phyloP scores from a whole-genome alignment of 805 yeast species.

The Saccharomycopsis sp. region DNA sequence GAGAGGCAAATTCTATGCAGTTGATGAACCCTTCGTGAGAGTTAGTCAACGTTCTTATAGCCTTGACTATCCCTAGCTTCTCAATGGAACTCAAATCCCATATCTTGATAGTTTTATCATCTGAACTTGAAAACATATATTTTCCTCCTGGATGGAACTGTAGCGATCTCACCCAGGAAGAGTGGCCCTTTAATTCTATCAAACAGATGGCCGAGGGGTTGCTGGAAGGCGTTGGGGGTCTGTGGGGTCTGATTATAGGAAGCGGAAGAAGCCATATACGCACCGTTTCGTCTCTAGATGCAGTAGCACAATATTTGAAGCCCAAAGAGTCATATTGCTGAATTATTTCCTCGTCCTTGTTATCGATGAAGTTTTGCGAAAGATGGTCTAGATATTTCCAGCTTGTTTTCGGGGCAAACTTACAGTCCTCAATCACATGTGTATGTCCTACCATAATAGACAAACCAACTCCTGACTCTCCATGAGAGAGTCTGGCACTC shows the following conservation, averaged over 20 bases:
- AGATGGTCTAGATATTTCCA: conserved; percentile 43
- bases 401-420: conserved; percentile 52
- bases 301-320: conserved; percentile 67
- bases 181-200: conserved; percentile 62
- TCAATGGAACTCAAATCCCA: conserved; percentile 64
- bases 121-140: conserved; percentile 63
- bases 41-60: conserved; percentile 45
- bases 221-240: conserved; percentile 49
- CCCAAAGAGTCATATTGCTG: conserved; percentile 37
- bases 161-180: conserved; percentile 77
- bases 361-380: conserved; percentile 32
- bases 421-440: conserved; percentile 74
- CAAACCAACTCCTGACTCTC: conserved; percentile 58
- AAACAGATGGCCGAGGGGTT: conserved; percentile 57
- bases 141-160: conserved; percentile 71
- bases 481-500: conserved; percentile 59
- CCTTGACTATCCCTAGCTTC: conserved; percentile 29
- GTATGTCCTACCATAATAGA: conserved; percentile 68
- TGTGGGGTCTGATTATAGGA: conserved; percentile 49
- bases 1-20: conserved; percentile 48
- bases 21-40: conserved; percentile 75
- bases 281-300: conserved; percentile 71
- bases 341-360: conserved; percentile 23
- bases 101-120: conserved; percentile 65
- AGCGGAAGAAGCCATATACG: conserved; percentile 74